Base-by-base conservation (phyloP, 2,329 filamentous ascomycete genomes). In the Diplodia seriata region DNA sequence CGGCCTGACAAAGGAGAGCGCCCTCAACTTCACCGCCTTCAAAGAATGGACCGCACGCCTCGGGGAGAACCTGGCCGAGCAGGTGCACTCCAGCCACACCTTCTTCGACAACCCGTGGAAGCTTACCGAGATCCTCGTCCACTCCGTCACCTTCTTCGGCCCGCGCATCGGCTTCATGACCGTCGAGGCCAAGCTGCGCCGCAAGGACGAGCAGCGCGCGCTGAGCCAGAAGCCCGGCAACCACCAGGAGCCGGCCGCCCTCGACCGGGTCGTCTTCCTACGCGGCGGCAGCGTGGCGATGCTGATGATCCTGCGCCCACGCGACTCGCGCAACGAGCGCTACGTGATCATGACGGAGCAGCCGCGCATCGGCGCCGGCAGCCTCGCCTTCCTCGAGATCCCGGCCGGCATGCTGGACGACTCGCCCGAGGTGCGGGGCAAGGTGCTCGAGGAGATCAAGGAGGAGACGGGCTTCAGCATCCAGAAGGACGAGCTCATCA, bases 401-500 rank as follows among this genome's bases (percentile, higher is more conserved):
- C 85, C 85, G 0, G 85, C 85, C 0, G 85, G 85, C 12, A 86
- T 87, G 84, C 76, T 87, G 2, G 85, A 87, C 69, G 85, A 87
- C 69, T 74, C 78, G 15, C 83, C 83, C 5, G 82, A 80, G 0
- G 85, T 86, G 70, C 77, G 81, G 1, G 84, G 84, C 7, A 81
- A 78, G 6, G 85, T 85, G 0, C 84, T 84, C 67, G 85, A 87
- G 71, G 85, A 56, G 29, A 56, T 87, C 38, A 71, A 83, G 53
- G 85, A 87, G 71, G 85, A 87, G 72, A 86, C 83, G 0, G 84
- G 84, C 0, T 73, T 87, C n/a, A 75, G 76, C 23, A 81, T 87
- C 56, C 74, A 79, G 18, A 75, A 80, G 57, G 73, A 77, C 11
- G 83, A 86, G 61, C 75, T 86, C 6, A 73, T 85, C 43, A 82